A percentile compares a stretch with the other conserved stretches of the same genome.
Conservation (phyloP, 805 yeast species). For the Candida mattraensis region DNA sequence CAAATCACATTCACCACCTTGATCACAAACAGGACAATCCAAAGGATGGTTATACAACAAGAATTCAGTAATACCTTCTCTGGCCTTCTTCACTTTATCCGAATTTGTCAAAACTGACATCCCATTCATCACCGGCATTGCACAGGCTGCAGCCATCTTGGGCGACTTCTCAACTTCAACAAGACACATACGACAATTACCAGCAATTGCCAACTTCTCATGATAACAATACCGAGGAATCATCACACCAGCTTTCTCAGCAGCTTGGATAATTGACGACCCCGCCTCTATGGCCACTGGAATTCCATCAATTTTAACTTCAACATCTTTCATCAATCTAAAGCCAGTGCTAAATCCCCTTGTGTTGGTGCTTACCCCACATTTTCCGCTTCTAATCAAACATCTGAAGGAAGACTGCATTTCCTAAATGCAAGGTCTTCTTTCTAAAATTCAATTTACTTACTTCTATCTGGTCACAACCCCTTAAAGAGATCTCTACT, state of each 20-base stretch:
- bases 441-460: not conserved
- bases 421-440: not conserved
- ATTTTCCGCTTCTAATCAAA: conserved; percentile 1
- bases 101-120: conserved; percentile 82
- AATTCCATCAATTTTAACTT: conserved; percentile 62
- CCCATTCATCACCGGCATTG: conserved; percentile 87
- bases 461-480: too few species aligned
- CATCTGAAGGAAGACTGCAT: conserved; percentile 5
- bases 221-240: conserved; percentile 91
- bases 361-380: conserved; percentile 7
- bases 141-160: conserved; percentile 86
- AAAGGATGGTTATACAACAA: conserved; percentile 84
- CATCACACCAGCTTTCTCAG: conserved; percentile 85
- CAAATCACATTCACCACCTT: conserved; percentile 92
- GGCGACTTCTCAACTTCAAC: conserved; percentile 90
- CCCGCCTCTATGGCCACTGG: conserved; percentile 81
- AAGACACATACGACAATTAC: conserved; percentile 91
- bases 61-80: conserved; percentile 92
- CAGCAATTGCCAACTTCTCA: conserved; percentile 86
- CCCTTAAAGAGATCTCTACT: too few species aligned
- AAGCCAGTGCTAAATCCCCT: conserved; percentile 17
- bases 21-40: conserved; percentile 92
- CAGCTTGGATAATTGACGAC: conserved; percentile 85
- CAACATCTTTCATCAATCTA: conserved; percentile 24
- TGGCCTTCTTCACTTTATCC: conserved; percentile 75